phyloP scores from a whole-genome alignment of 225 moss, liverwort and hornwort species.

The Rhytidiadelphus loreus region DNA sequence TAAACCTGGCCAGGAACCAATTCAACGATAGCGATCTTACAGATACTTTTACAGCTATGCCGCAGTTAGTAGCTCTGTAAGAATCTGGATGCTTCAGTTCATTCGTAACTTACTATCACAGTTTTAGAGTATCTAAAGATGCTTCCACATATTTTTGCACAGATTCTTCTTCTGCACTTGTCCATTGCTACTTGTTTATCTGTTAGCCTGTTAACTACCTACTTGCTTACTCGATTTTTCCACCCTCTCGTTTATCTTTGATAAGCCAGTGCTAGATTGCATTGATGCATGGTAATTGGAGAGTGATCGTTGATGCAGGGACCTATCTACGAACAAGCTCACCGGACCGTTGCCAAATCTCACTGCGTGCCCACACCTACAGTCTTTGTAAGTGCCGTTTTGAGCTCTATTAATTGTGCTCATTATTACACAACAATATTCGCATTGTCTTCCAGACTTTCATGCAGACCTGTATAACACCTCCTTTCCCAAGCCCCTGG shows the following conservation, averaged over 20 bases:
- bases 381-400: not conserved
- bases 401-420: not conserved
- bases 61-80: not conserved
- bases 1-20: slow-evolving; percentile 1
- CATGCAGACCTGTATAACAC: not conserved
- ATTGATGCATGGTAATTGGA: not conserved
- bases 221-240: not conserved
- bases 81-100: not conserved
- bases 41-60: not conserved
- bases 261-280: not conserved
- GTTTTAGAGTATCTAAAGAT: not conserved
- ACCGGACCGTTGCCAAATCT: not conserved
- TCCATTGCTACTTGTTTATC: not conserved
- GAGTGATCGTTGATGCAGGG: not conserved
- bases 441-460: too few relatives aligned
- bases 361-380: not conserved
- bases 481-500: not conserved
- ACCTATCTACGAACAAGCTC: not conserved
- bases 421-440: not conserved
- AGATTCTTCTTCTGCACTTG: not conserved
- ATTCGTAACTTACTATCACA: not conserved
- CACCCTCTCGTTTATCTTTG: not conserved
- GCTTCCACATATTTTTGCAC: not conserved
- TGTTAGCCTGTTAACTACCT: not conserved
- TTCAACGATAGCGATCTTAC: not conserved